Evolutionary conservation across 2,329 filamentous ascomycete genomes (phyloP), one percentile per base, ranked within the genome.

Genomic region (Cladosporium austrohemisphaericum): DNA sequence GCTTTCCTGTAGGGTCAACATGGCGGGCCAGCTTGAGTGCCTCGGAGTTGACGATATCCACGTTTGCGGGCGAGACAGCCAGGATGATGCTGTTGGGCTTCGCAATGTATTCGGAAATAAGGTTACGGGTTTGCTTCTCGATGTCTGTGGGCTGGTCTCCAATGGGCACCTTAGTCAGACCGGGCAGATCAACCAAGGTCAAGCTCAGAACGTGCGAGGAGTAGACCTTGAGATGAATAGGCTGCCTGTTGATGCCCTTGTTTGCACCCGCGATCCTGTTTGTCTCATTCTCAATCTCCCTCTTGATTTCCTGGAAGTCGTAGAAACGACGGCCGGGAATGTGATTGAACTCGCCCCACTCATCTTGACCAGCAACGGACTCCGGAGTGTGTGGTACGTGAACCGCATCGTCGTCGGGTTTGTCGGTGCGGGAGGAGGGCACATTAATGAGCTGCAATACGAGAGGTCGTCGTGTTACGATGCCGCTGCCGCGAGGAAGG

Each of bases 371-470:
- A 33, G 77, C 78, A 59, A 89, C 83, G 55, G 81, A 86, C 35
- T 88, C 83, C 37, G 88, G 85, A 45, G 85, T 85, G 70, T 95
- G 91, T 38, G 86, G 85, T 40, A 85, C 75, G 60, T 82, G 76
- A 22, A 80, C 68, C 56, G 84, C 80, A 61, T 89, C 81, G 55
- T 78, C 71, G 38, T 81, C 82, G 52, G 79, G 75, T 54, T 81
- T 80, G 62, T 94, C 87, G 51, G 85, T 81, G 50, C 79, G 76
- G 54, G 85, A 80, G 61, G 77, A 80, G 43, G 89, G 87, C 49
- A 98, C 85, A 66, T 98, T 98, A 82, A 98, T 97, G 65, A 98
- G 86, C 71, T 98, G 93, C 52, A 98, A 81, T 62, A 98, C 96
- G 62, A 98, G 79, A 50, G 93, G 93, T 64, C 93, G 82, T 55